Base-by-base conservation (phyloP, 2,329 filamentous ascomycete genomes). In the Paracoccidioides lutzii region DNA sequence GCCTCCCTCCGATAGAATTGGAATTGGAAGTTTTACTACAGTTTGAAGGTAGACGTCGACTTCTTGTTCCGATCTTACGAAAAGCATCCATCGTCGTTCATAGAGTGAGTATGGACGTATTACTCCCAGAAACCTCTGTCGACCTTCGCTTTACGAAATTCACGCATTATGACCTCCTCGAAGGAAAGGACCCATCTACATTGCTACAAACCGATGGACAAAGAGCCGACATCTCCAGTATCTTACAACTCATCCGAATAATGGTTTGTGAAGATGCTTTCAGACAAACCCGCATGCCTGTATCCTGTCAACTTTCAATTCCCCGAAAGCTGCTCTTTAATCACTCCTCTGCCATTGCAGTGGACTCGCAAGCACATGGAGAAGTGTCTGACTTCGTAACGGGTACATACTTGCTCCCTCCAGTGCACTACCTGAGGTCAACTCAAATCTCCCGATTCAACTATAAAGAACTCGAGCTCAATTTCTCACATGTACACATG, bases 101-200 rank as follows among this genome's bases (percentile, higher is more conserved):
- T n/a, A 64, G 67, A 35, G 66, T 59, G 52, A 65, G 62, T 41
- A 64, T 70, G 14, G 71, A 73, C 54, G 69, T 71, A 57, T 62
- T 73, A 35, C 61, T 73, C 12, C 71, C 71, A 1, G 71, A 73
- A 56, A 66, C 64, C 33, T 59, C 65, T 1, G 55, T 69, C 37
- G 71, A 73, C 56, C 62, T 73, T 43, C 71, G 70, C 12, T 73
- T 73, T 54, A 69, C 67, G 2, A 66, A 66, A 43, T 67, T 60
- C 14, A 50, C 69, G 22, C 64, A 66, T 49, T 64, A 61, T 5
- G 63, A 72, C 15, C 53, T 72, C 33, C 59, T 66, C 5, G 40
- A 54, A 3, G 57, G 55, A 3, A 33, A 52, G 37, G 45, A 28
- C 4, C 55, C 42, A 38, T 57, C 35, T 43, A 22, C 15, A 41